These are phyloP conservation scores for Primulina huaijiensis DNA, from an alignment of 257 asterid species.

Conservation along the genomic window DNA sequence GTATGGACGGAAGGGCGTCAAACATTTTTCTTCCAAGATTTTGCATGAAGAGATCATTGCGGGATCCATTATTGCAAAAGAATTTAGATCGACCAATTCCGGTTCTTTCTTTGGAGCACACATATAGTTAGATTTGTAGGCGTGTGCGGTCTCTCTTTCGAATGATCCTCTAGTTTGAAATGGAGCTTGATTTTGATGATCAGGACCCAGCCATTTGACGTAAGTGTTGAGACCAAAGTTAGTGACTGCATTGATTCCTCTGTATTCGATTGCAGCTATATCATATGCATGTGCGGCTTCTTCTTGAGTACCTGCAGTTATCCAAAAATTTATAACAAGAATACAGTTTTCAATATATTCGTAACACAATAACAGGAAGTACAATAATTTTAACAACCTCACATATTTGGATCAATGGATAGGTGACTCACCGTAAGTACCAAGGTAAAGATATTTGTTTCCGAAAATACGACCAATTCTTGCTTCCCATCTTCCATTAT, in stretches of 20 bases:
- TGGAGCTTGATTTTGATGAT: slow-evolving; percentile 26
- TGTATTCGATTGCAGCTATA: slow-evolving; percentile 70
- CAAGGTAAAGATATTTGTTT: slow-evolving; percentile 68
- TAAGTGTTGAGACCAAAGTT: slow-evolving; percentile 63
- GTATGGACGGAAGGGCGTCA: slow-evolving; percentile 52
- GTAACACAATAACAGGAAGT: too few relatives aligned
- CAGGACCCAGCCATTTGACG: slow-evolving; percentile 57
- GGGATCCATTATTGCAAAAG: slow-evolving; percentile 32
- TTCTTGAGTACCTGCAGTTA: slow-evolving; percentile 61
- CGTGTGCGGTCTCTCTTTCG: slow-evolving; percentile 20
- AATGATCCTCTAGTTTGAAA: slow-evolving; percentile 17
- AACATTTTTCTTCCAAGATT: slow-evolving; percentile 43
- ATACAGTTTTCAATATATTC: too few relatives aligned
- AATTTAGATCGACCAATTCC: slow-evolving; percentile 25
- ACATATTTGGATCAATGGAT: too few relatives aligned
- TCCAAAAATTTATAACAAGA: too few relatives aligned
- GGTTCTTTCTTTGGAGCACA: slow-evolving; percentile 29
- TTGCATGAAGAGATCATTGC: slow-evolving; percentile 41
- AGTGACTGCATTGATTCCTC: slow-evolving; percentile 70
- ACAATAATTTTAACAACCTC: too few relatives aligned
- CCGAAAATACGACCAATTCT: slow-evolving; percentile 71
- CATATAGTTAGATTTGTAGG: slow-evolving; percentile 17
- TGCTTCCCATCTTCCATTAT: slow-evolving; percentile 84
- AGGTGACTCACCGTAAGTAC: slow-evolving; percentile 50
- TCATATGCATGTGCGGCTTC: slow-evolving; percentile 79